Conservation (phyloP, 345 rosid species). For the Anacardium occidentale region DNA sequence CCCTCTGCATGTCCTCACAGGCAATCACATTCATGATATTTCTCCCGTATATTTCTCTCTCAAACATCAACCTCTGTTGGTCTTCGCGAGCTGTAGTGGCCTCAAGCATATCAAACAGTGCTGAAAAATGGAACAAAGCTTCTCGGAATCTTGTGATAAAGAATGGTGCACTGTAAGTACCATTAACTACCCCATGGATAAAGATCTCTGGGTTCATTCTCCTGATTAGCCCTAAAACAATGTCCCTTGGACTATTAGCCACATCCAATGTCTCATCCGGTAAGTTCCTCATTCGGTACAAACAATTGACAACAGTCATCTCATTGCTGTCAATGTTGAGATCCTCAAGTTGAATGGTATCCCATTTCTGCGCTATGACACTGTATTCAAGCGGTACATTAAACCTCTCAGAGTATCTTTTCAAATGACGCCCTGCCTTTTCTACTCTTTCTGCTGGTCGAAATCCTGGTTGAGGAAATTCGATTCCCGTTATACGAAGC, state of each 20-base stretch:
- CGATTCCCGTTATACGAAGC: conserved; percentile 54
- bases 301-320: conserved; percentile 40
- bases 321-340: conserved; percentile 42
- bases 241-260: conserved; percentile 40
- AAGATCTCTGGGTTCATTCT: conserved; percentile 41
- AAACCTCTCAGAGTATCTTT: conserved; percentile 40
- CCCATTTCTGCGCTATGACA: conserved; percentile 60
- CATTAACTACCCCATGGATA: conserved; percentile 42
- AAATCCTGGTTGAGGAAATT: conserved; percentile 55
- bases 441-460: conserved; percentile 51
- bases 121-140: conserved; percentile 58
- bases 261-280: conserved; percentile 48
- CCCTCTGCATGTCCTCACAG: conserved; percentile 56
- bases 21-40: conserved; percentile 56
- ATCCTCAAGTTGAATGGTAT: conserved; percentile 46
- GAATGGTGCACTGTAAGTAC: conserved; percentile 51
- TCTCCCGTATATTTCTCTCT: conserved; percentile 41
- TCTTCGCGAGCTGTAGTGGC: conserved; percentile 42
- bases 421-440: conserved; percentile 48
- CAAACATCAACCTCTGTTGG: conserved; percentile 44
- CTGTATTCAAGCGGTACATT: conserved; percentile 53
- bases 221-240: conserved; percentile 46
- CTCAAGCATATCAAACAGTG: conserved; percentile 54
- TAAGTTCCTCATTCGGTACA: conserved; percentile 39
- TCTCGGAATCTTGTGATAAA: conserved; percentile 51